Evolutionary conservation across 2,329 filamentous ascomycete genomes (phyloP).

Genomic region (Furcasterigmium furcatum): DNA sequence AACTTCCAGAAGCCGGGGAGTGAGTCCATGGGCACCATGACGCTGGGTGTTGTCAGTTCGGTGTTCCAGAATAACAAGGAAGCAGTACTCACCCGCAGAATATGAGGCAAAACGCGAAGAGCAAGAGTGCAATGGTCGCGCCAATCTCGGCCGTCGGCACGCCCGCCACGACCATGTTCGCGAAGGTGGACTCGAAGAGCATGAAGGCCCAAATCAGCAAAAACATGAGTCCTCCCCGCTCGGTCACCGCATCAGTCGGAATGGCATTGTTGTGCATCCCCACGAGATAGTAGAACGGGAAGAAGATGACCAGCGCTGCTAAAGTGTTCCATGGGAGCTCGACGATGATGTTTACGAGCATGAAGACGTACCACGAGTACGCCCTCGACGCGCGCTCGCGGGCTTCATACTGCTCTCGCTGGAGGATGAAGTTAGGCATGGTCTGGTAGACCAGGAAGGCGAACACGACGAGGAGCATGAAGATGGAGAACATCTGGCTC

Average conservation of each 20-base stretch:
- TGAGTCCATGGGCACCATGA: constrained; percentile 52
- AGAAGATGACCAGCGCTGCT: constrained; percentile 57
- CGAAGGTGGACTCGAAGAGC: constrained; percentile 62
- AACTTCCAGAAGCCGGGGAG: constrained; percentile 70
- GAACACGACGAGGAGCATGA: constrained; percentile 65
- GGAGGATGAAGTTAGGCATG: constrained; percentile 65
- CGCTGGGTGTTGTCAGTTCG: constrained; percentile 31
- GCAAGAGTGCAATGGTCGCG: constrained; percentile 58
- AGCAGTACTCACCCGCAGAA: constrained; percentile 43
- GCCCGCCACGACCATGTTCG: constrained; percentile 59
- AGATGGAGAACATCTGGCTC: constrained; percentile 64
- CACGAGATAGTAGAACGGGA: constrained; percentile 65
- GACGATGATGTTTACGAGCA: constrained; percentile 61
- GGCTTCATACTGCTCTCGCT: constrained; percentile 64
- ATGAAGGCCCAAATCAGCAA: constrained; percentile 60
- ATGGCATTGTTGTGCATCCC: constrained; percentile 53
- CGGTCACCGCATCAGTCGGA: constrained; percentile 3
- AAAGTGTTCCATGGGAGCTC: constrained; percentile 67
- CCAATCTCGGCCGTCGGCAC: constrained; percentile 61
- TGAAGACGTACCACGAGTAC: constrained; percentile 65
- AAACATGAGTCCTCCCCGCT: constrained; percentile 59
- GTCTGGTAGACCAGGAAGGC: constrained; percentile 56
- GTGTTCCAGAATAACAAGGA: not conserved
- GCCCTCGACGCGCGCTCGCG: constrained; percentile 62
- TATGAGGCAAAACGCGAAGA: constrained; percentile 58